phyloP scores from a whole-genome alignment of 805 yeast genomes.

The Grigorovia yakushimaensis region DNA sequence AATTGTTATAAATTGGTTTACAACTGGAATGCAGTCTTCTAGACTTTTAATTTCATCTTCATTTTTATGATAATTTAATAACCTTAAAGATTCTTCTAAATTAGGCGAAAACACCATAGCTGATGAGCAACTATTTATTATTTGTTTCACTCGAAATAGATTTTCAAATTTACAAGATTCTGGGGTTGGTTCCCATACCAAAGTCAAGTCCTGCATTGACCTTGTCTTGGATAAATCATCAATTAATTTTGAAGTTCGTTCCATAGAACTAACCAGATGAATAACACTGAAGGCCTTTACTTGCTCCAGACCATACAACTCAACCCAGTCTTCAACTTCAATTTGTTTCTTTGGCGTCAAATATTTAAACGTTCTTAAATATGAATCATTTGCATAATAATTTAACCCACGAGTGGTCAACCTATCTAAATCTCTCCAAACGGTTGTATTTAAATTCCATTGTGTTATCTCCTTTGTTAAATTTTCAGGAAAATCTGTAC shows the following conservation, averaged over 20 bases:
- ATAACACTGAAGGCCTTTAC: constrained; percentile 34
- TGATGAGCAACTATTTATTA: constrained; percentile 11
- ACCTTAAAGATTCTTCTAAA: constrained; percentile 67
- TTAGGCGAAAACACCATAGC: constrained; percentile 56
- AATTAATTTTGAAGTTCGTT: constrained; percentile 43
- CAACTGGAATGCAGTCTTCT: constrained; percentile 35
- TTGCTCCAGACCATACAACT: constrained; percentile 24
- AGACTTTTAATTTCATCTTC: constrained; percentile 28
- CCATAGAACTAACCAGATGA: constrained; percentile 71
- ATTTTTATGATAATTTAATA: constrained; percentile 37
- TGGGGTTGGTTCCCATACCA: constrained; percentile 85
- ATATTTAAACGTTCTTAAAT: constrained; percentile 53
- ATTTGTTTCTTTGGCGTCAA: constrained; percentile 54
- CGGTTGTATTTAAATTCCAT: constrained; percentile 52
- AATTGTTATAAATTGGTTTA: constrained; percentile 32
- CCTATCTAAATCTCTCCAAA: constrained; percentile 42
- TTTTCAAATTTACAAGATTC: constrained; percentile 52
- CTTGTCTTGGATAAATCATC: constrained; percentile 16
- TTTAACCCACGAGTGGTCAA: constrained; percentile 78
- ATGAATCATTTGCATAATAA: constrained; percentile 53
- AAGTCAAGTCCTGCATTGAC: constrained; percentile 6
- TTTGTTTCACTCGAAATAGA: constrained; percentile 21
- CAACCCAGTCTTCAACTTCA: constrained; percentile 38
- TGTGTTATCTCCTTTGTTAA: constrained; percentile 36
- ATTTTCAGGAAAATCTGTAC: constrained; percentile 58